These are phyloP conservation scores for Sungouiozyma intestinalis DNA, from an alignment of 805 yeast species.

Conservation along the genomic window DNA sequence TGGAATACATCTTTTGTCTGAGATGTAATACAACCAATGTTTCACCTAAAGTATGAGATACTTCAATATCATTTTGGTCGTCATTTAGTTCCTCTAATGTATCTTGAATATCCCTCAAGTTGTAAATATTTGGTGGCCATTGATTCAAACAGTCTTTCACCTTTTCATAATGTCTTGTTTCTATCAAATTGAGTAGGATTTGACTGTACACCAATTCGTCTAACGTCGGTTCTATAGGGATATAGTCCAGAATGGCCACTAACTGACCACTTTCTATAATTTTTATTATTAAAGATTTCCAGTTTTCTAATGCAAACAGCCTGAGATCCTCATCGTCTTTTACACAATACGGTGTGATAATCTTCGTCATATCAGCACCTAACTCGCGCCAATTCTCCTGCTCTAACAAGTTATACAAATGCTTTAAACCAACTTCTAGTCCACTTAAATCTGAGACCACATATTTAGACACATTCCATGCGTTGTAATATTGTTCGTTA, in stretches of 20 bases:
- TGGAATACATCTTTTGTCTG: constrained; percentile 43
- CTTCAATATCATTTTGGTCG: constrained; percentile 26
- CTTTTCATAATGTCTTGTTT: constrained; percentile 30
- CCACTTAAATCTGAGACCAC: constrained; percentile 42
- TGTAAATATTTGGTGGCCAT: constrained; percentile 55
- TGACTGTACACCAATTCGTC: constrained; percentile 35
- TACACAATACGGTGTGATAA: constrained; percentile 26
- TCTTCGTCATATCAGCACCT: constrained; percentile 29
- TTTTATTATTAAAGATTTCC: constrained; percentile 55
- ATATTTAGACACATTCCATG: constrained; percentile 68
- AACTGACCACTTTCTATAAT: constrained; percentile 41
- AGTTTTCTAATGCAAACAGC: constrained; percentile 32
- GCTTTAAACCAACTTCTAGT: constrained; percentile 49
- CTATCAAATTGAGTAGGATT: constrained; percentile 35
- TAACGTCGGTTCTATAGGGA: constrained; percentile 43
- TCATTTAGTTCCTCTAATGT: constrained; percentile 34
- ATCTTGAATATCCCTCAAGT: constrained; percentile 34
- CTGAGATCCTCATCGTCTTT: constrained; percentile 15
- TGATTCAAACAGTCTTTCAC: constrained; percentile 30
- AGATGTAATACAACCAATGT: constrained; percentile 45
- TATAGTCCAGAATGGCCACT: constrained; percentile 33
- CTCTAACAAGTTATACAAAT: constrained; percentile 32
- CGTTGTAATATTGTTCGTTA: constrained; percentile 44
- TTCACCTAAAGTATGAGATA: constrained; percentile 28
- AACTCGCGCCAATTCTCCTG: constrained; percentile 47